phyloP scores from a whole-genome alignment of 305 asterid species.

The Stenogyne calaminthoides region DNA sequence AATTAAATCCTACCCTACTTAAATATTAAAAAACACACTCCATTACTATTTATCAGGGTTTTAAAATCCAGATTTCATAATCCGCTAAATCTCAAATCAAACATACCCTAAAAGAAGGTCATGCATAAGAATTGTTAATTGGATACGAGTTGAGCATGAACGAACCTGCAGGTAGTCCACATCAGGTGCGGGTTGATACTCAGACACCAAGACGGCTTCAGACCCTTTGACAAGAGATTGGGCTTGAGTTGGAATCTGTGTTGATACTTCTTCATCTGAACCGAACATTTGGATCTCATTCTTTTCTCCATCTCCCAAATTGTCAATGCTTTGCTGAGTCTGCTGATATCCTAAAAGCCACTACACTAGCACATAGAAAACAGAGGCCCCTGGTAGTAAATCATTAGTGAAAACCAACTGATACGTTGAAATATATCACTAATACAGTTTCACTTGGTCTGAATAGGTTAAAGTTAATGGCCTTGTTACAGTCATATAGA shows the following conservation, averaged over 20 bases:
- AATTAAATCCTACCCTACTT: too few relatives aligned
- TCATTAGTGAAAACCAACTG: constrained; percentile 90
- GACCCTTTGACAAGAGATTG: constrained; percentile 89
- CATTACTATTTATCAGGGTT: too few relatives aligned
- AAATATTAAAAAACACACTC: too few relatives aligned
- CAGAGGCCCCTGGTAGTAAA: constrained; percentile 96
- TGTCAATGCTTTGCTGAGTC: constrained; percentile 41
- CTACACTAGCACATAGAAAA: constrained; percentile 97
- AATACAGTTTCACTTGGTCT: not conserved
- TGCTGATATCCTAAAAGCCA: constrained; percentile 71
- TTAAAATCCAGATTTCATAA: too few relatives aligned
- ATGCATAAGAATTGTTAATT: too few relatives aligned
- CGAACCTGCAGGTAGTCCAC: constrained; percentile 97
- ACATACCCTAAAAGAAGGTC: too few relatives aligned
- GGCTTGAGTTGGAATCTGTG: constrained; percentile 84
- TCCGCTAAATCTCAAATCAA: too few relatives aligned
- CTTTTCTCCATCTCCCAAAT: constrained; percentile 48
- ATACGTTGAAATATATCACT: constrained; percentile 37
- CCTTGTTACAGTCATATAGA: not conserved
- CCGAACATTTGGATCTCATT: constrained; percentile 62
- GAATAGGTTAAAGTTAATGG: too few relatives aligned
- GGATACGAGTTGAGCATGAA: not conserved
- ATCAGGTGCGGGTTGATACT: constrained; percentile 81
- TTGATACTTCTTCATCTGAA: constrained; percentile 70
- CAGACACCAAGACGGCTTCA: constrained; percentile 68